Percentiles rank a stretch among this genome's conserved stretches.
These are phyloP conservation scores for Haemoproteus tartakovskyi DNA, from an alignment of 169 alveolate genomes.

Conservation along the genomic window DNA sequence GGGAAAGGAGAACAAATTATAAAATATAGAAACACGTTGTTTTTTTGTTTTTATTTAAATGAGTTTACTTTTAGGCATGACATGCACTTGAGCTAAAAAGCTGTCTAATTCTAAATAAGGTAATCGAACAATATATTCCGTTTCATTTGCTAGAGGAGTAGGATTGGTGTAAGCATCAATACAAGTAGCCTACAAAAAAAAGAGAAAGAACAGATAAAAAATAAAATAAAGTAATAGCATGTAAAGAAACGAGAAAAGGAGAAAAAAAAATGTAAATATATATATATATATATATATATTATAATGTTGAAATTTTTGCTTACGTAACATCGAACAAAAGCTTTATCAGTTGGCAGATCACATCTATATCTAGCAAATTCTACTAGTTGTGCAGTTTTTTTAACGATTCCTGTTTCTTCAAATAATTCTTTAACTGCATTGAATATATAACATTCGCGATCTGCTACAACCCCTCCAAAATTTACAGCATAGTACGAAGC, in stretches of 20 bases:
- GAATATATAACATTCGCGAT: constrained; percentile 49
- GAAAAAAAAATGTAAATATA: no score
- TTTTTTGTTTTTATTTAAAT: no score
- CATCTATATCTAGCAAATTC: constrained; percentile 67
- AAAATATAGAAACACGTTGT: no score
- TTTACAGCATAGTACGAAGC: constrained; percentile 72
- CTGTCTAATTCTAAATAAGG: constrained; percentile 28
- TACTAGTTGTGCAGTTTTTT: constrained; percentile 64
- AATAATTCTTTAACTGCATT: constrained; percentile 69
- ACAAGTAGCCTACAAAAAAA: constrained; percentile 16
- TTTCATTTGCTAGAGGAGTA: constrained; percentile 49
- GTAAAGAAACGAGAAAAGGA: background rate
- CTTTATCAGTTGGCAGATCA: constrained; percentile 21
- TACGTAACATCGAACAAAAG: constrained; percentile 27
- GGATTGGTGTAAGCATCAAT: constrained; percentile 23
- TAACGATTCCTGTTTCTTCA: constrained; percentile 72
- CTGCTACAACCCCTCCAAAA: constrained; percentile 76
- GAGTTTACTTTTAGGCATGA: constrained; percentile 45
- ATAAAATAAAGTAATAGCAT: background rate
- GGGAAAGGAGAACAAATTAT: no score
- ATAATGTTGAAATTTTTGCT: background rate
- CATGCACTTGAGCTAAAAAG: constrained; percentile 11
- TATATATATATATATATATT: no score
- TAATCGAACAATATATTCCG: constrained; percentile 33
- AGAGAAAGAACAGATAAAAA: background rate